Evolutionary conservation across 2,329 filamentous ascomycete species (phyloP), one percentile per base, ranked within the genome.

Genomic region (Verticillium alfalfae): DNA sequence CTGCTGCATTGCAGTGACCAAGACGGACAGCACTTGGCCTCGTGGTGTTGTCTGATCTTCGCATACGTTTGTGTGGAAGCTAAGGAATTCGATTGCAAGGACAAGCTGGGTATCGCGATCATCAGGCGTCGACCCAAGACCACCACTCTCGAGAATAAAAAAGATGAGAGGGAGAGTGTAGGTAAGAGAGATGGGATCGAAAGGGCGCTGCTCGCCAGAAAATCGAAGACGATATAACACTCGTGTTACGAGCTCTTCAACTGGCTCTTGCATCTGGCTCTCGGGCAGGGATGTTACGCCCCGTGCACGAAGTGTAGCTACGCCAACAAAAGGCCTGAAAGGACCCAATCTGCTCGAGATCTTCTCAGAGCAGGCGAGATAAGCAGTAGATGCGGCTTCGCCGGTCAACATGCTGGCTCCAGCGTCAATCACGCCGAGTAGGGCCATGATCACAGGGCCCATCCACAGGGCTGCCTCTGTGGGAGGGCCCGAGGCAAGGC

Each of bases 181-280:
- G 62, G 91, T 92, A 31, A 98, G 80, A 1, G 94, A 94, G 4
- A 95, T 89, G 2, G 87, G 82, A 72, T 99, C 95, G 68, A 99
- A 93, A 0, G 94, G 93, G n/a, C 93, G 87, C 73, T 98, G 94
- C 72, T 98, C 95, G 59, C 91, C 90, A 41, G 93, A 85, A 73
- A 97, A 97, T 16, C 93, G 89, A 60, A 99, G 80, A 57, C 94
- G 89, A 74, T 98, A 98, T 5, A 99, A 79, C 1, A 98, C 87
- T 73, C 95, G 86, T 2, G 94, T 97, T 13, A 97, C 83, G 13
- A 98, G 84, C 62, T 89, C 87, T 61, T 92, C 91, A 9, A 98
- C 80, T n/a, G 90, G 86, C 71, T 98, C 95, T 65, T 90, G 82
- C 64, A 88, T 84, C 62, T 94, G 82, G 59, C 90, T 86, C 12